Evolutionary conservation across 192 early-diverging fungal species (phyloP), one percentile per base, ranked within the genome.

Genomic region (Chytriomyces sp.): DNA sequence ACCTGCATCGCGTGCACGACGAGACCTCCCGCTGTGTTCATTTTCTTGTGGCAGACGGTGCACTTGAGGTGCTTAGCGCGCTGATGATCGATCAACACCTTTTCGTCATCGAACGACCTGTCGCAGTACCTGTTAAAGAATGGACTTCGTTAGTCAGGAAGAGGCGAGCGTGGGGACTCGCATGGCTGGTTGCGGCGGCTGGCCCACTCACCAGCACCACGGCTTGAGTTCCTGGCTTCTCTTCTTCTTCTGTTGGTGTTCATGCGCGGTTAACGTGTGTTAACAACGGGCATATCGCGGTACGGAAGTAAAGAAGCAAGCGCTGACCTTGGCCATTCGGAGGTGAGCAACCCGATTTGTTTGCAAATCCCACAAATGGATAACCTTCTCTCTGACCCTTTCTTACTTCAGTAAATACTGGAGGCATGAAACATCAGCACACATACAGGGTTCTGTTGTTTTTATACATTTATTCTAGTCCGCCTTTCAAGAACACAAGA

Each of bases 11-110:
- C 86, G 74, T 98, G 96, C 31, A 96, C 89, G 1, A 85, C 89
- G 88, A 98, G 91, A 53, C 96, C 96, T 66, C 90, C 88, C 0
- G 92, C 94, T 1, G 94, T 94, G 74, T 90, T 94, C 37, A 95
- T 86, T 59, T 91, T 91, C 77, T 93, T 94, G 71, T 79, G 75
- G 78, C 96, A 98, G 12, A 86, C 79, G 59, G 79, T 78, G 75
- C 96, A 98, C 72, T 96, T 95, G 84, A 96, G 96, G 74, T 98
- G 96, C 78, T 93, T 93, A 36, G 92, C 91, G 77, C 88, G 89
- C 76, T 98, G 96, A 79, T 98, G 96, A 64, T 93, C 86, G 34
- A 98, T 87, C 54, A 98, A 82, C 6, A 95, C 90, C 71, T 93
- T 95, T 65, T 96, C 95, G 78, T 96, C 94, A 61, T 96, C 94